phyloP scores from a whole-genome alignment of 768 basidiomycete species.

The Xerocomus brunneocitrinus region DNA sequence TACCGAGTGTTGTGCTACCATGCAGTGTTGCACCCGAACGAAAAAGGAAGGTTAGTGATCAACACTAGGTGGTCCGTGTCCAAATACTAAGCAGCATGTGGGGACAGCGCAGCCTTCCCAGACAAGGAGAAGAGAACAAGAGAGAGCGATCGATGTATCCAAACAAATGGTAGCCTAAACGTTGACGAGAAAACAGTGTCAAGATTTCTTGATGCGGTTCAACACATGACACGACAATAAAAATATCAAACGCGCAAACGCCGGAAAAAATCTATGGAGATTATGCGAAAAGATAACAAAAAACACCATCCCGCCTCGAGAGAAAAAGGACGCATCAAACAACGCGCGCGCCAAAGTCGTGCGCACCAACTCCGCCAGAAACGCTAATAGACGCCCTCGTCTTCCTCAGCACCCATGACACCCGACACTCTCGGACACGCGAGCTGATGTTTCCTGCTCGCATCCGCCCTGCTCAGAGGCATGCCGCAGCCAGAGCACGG shows the following conservation, averaged over 20 bases:
- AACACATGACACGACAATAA: neutral
- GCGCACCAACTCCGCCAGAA: constrained; percentile 14
- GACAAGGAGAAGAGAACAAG: neutral
- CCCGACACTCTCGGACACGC: constrained; percentile 2
- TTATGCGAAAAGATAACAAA: neutral
- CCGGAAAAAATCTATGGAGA: neutral
- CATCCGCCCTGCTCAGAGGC: constrained; percentile 20
- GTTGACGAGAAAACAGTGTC: too few relatives aligned
- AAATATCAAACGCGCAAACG: neutral
- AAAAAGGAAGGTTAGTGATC: too few relatives aligned
- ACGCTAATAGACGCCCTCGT: neutral
- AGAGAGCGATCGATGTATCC: neutral
- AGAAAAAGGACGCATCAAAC: neutral
- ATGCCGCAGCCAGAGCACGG: constrained; percentile 14
- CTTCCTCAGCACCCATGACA: neutral
- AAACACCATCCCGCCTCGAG: neutral
- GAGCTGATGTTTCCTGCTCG: constrained; percentile 19
- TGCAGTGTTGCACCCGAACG: too few relatives aligned
- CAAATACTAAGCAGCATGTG: neutral
- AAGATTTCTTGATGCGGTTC: too few relatives aligned
- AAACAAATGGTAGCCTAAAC: neutral
- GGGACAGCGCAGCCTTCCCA: neutral
- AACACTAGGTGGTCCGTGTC: too few relatives aligned
- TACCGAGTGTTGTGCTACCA: too few relatives aligned
- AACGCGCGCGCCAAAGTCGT: constrained; percentile 1